A percentile compares a stretch with the other conserved stretches of the same genome.
These are phyloP conservation scores for Aeminium ludgeri DNA, from an alignment of 495 filamentous ascomycete genomes.

Conservation along the genomic window DNA sequence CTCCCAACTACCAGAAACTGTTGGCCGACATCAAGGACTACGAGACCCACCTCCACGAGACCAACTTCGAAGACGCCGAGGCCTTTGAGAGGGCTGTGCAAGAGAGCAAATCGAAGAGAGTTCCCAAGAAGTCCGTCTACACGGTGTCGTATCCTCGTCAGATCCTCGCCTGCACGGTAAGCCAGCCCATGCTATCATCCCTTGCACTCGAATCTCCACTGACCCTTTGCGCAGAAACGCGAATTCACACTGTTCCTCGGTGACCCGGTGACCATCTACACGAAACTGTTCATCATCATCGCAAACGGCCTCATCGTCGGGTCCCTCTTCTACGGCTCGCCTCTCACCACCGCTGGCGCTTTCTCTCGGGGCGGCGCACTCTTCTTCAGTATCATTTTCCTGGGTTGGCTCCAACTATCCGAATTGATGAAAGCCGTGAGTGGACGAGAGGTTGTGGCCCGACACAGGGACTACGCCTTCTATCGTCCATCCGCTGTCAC, in stretches of 20 bases:
- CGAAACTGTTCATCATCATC: slow-evolving; percentile 62
- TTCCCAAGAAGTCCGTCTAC: slow-evolving; percentile 51
- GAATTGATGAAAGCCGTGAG: slow-evolving; percentile 54
- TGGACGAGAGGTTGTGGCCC: slow-evolving; percentile 43
- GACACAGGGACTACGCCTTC: slow-evolving; percentile 61
- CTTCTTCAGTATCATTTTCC: slow-evolving; percentile 60
- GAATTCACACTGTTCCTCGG: slow-evolving; percentile 64
- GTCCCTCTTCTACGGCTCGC: slow-evolving; percentile 53
- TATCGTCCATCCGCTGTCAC: slow-evolving; percentile 58
- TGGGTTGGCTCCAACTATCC: slow-evolving; percentile 59
- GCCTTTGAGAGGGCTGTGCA: slow-evolving; percentile 53
- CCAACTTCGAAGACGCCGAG: slow-evolving; percentile 44
- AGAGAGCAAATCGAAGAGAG: slow-evolving; percentile 50
- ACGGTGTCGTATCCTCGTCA: slow-evolving; percentile 54
- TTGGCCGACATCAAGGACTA: slow-evolving; percentile 41
- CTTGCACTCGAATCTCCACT: too few relatives aligned
- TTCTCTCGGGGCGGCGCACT: slow-evolving; percentile 51
- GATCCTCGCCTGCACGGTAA: slow-evolving; percentile 51
- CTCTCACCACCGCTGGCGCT: slow-evolving; percentile 45
- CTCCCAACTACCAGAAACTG: slow-evolving; percentile 35
- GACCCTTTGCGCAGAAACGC: too few relatives aligned
- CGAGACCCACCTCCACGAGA: slow-evolving; percentile 42
- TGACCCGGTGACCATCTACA: slow-evolving; percentile 55
- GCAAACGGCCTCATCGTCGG: slow-evolving; percentile 59
- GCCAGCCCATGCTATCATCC: too few relatives aligned